Base-by-base conservation (phyloP, 2,329 filamentous ascomycete species). In the Phyllosticta capitalensis region DNA sequence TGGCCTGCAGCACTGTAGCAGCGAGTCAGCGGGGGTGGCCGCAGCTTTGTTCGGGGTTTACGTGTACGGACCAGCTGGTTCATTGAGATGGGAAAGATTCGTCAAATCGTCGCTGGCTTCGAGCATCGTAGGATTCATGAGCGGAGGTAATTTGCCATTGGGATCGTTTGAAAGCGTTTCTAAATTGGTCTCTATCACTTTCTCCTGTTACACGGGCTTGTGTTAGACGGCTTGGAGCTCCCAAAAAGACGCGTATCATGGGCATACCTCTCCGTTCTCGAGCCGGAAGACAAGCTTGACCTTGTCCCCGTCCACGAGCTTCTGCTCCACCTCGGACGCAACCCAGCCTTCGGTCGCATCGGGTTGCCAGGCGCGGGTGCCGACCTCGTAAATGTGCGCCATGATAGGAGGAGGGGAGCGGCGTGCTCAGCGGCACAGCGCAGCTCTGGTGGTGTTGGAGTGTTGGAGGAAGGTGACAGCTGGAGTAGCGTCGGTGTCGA, bases 61-160 rank as follows among this genome's bases (percentile, higher is more conserved):
- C 14, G 14, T 56, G 21, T 22, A 54, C 81, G 67, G 86, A 95
- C 91, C 92, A 74, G 94, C 94, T 71, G 94, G 94, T 75, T 99
- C 94, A 78, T 99, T 99, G 63, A 99, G 78, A 83, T 99, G 92
- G 67, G 94, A 99, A 65, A 99, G 76, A 74, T 96, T 97, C 64
- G 94, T 99, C 68, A 99, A 78, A 75, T 99, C 94, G 77, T 99
- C 94, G 78, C 92, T 96, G 67, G 94, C 94, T 82, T 99, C 94
- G 66, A 99, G 88, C 85, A 97, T 95, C 56, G 92, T 84, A 65
- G 94, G 94, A 75, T 99, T 99, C 91, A 97, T 97, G 68, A 99
- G 76, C 55, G 94, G 94, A 54, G 94, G 94, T 64, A 99, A 80
- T 60, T 85, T 85, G 57, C 86, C 78, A 75, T 92, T 87, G 70